Evolutionary conservation across 495 filamentous ascomycete species (phyloP), one percentile per base, ranked within the genome.

Genomic region (Penicillium fimorum): DNA sequence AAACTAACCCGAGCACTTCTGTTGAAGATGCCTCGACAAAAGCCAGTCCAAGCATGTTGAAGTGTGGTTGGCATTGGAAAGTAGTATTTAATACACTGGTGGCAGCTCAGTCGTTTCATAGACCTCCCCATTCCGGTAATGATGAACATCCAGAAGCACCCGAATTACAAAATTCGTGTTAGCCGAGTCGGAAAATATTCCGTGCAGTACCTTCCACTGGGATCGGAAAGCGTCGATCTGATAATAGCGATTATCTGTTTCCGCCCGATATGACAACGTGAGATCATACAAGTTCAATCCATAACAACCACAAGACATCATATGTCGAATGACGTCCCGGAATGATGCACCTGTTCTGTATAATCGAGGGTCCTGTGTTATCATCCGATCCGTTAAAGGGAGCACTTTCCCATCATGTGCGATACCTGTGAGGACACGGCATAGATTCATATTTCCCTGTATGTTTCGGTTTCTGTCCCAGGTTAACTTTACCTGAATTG

Each of bases 201-300:
- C 46, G 2, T 47, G 29, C n/a, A 47, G 46, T 10, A 47, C 46
- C 10, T 47, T 47, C 46, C 45, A 47, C n/a, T 47, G 45, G 2
- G 24, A 17, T 47, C 45, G 27, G n/a, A 47, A 32, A 6, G 27
- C 24, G 29, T 47, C 24, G 1, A 30, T 18, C 7, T 47, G 22
- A 47, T 47, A 47, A 9, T 18, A 32, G 27, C 5, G 11, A 12
- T 20, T 18, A 27, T 47, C 45, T 2, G 3, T 20, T 5, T 18
- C 15, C 3, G n/a, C 29, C 11, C 0, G 41, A 32, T 47, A 47
- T 9, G 27, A 47, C 29, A 47, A 32, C 6, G 4, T 32, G 27
- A 47, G 10, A 32, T 29, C 45, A 30, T 17, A 32, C 27, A 47
- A 20, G 29, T 47, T 47, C 8, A 47, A 32, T 47, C 27, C 45